Percentiles rank a stretch among this genome's conserved stretches.
Evolutionary conservation across 2,329 filamentous ascomycete species (phyloP).

Genomic region (Penicillium sp.): DNA sequence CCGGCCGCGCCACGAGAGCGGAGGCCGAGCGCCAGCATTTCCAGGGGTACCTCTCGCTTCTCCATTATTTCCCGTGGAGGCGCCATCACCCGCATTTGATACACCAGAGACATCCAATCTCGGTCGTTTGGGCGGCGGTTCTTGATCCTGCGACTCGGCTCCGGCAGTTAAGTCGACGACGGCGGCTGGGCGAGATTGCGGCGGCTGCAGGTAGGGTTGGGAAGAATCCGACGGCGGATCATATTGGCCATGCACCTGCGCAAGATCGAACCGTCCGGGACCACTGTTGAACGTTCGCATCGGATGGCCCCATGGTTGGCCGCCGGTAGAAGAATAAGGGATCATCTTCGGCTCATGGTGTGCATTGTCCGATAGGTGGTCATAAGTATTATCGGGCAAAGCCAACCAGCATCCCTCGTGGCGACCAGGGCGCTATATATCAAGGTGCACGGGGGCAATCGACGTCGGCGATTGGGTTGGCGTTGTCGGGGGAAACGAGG

Average conservation of each 20-base stretch:
- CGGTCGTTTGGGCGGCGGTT: constrained; percentile 35
- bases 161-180: constrained; percentile 36
- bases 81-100: constrained; percentile 19
- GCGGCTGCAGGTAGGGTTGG: constrained; percentile 15
- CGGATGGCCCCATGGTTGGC: constrained; percentile 36
- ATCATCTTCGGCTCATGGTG: constrained; percentile 41
- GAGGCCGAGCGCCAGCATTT: constrained; percentile 23
- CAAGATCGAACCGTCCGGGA: constrained; percentile 24
- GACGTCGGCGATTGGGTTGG: no score
- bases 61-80: constrained; percentile 19
- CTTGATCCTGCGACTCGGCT: constrained; percentile 30
- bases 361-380: constrained; percentile 6
- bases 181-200: constrained; percentile 25
- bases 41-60: constrained; percentile 29
- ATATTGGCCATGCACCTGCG: constrained; percentile 20
- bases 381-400: no score
- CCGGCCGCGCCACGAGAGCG: constrained; percentile 31
- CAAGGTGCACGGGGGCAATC: no score
- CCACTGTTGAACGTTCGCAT: constrained; percentile 30
- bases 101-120: constrained; percentile 31
- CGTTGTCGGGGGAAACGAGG: no score
- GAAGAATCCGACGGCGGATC: constrained; percentile 22
- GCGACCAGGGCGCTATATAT: no score
- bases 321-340: constrained; percentile 37
- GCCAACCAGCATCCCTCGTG: no score